These are phyloP conservation scores for Fistulina hepatica DNA, from an alignment of 1,284 basidiomycete species.

Conservation along the genomic window DNA sequence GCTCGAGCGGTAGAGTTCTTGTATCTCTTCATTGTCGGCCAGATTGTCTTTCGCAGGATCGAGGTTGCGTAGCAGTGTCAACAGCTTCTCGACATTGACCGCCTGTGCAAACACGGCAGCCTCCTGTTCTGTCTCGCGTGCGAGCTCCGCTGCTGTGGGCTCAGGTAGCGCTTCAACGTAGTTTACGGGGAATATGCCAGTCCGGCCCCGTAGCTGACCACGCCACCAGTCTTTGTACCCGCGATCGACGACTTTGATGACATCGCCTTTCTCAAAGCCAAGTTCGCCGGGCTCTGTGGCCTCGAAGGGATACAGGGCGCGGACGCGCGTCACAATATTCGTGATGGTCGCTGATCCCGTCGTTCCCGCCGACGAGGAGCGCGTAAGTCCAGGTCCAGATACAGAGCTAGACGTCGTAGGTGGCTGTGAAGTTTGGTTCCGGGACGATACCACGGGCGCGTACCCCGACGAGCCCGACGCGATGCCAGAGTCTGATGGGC, in stretches of 20 bases:
- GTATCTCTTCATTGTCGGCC: constrained; percentile 91
- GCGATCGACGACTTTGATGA: constrained; percentile 92
- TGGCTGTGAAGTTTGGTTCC: constrained; percentile 5
- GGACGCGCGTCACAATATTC: constrained; percentile 67
- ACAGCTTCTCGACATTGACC: constrained; percentile 79
- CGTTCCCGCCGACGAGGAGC: too few relatives aligned
- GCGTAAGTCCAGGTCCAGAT: too few relatives aligned
- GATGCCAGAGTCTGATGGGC: constrained; percentile 23
- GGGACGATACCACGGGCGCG: too few relatives aligned
- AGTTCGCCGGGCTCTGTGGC: constrained; percentile 88
- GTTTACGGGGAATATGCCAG: constrained; percentile 97
- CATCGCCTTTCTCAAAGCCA: constrained; percentile 85
- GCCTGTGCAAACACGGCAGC: constrained; percentile 78
- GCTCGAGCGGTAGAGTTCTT: constrained; percentile 87
- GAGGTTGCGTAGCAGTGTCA: constrained; percentile 70
- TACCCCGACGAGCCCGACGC: too few relatives aligned
- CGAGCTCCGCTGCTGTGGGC: constrained; percentile 69
- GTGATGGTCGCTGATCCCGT: constrained; percentile 24
- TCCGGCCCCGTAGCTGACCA: constrained; percentile 84
- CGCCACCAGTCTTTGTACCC: constrained; percentile 99
- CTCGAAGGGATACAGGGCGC: constrained; percentile 86
- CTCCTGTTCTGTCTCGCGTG: constrained; percentile 82
- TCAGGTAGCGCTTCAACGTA: constrained; percentile 93
- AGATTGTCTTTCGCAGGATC: constrained; percentile 77
- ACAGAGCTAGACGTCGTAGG: not conserved